A percentile compares a stretch with the other conserved stretches of the same genome.
Conservation (phyloP, 805 yeast species). For the Myxozyma udenii region DNA sequence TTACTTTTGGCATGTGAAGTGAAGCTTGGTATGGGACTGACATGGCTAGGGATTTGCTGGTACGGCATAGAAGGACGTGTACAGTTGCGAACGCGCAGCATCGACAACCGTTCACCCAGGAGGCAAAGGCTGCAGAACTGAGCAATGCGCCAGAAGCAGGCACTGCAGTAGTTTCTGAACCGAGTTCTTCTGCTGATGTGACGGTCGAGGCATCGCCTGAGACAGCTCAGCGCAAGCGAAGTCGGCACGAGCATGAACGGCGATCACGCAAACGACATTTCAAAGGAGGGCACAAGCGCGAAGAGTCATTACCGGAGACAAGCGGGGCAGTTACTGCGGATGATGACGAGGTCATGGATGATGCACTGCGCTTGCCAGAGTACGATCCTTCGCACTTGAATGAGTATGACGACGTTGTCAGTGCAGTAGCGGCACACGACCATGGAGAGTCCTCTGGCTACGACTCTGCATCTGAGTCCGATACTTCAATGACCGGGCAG, state of each 20-base stretch:
- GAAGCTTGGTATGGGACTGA: not conserved
- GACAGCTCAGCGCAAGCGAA: not conserved
- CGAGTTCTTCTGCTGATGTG: too few species aligned
- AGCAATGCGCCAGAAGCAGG: not conserved
- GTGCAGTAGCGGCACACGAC: not conserved
- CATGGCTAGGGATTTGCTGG: conserved; percentile 13
- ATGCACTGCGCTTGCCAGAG: conserved; percentile 3
- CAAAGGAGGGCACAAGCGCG: too few species aligned
- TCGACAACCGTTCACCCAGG: too few species aligned
- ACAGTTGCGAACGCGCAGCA: conserved; percentile 12
- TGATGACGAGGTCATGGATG: not conserved
- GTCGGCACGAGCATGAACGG: not conserved
- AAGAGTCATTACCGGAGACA: too few species aligned
- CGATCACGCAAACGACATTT: not conserved
- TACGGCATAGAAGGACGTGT: conserved; percentile 15
- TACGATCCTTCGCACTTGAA: conserved; percentile 9
- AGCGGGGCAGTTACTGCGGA: too few species aligned
- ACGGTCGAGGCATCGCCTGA: too few species aligned
- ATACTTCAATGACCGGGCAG: conserved; percentile 1
- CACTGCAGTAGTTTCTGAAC: not conserved
- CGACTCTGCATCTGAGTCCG: conserved; percentile 11
- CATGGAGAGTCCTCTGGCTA: not conserved
- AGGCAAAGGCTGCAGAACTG: conserved; percentile 1
- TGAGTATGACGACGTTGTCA: conserved; percentile 14
- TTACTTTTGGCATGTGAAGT: not conserved